These are phyloP conservation scores for Cydonia oblonga DNA, from an alignment of 331 rosid genomes.

Conservation along the genomic window DNA sequence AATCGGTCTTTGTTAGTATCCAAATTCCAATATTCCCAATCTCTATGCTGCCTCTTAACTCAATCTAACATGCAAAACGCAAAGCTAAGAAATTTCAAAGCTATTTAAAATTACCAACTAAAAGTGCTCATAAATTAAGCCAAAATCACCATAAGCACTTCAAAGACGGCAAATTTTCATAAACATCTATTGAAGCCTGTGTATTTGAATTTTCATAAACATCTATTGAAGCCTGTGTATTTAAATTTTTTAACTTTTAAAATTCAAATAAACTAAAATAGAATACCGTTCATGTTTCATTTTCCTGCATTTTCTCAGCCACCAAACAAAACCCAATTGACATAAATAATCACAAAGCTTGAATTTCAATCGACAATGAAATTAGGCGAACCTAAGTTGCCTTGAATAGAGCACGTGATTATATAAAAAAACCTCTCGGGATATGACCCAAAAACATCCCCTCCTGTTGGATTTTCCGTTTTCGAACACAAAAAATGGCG, in stretches of 20 bases:
- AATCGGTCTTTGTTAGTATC: not conserved
- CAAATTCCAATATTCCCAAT: not conserved
- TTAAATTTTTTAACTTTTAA: too few species aligned
- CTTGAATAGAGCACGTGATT: too few species aligned
- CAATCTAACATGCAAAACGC: not conserved
- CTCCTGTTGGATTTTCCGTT: too few species aligned
- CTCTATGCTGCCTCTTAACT: not conserved
- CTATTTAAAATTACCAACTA: not conserved
- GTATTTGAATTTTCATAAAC: too few species aligned
- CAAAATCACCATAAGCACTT: not conserved
- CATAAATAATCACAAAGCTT: not conserved
- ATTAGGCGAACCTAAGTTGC: constrained; percentile 57
- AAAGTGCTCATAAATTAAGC: not conserved
- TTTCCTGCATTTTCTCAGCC: constrained; percentile 10
- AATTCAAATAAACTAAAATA: not conserved
- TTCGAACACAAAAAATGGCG: not conserved
- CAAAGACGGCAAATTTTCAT: not conserved
- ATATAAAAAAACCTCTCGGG: too few species aligned
- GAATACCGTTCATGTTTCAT: not conserved
- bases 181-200: too few species aligned
- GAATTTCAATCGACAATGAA: not conserved
- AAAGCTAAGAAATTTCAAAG: not conserved
- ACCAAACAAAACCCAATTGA: constrained; percentile 20
- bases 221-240: too few species aligned
- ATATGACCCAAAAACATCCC: too few species aligned